Evolutionary conservation across 768 basidiomycete genomes (phyloP).

Genomic region (Russula griseocarnosa): DNA sequence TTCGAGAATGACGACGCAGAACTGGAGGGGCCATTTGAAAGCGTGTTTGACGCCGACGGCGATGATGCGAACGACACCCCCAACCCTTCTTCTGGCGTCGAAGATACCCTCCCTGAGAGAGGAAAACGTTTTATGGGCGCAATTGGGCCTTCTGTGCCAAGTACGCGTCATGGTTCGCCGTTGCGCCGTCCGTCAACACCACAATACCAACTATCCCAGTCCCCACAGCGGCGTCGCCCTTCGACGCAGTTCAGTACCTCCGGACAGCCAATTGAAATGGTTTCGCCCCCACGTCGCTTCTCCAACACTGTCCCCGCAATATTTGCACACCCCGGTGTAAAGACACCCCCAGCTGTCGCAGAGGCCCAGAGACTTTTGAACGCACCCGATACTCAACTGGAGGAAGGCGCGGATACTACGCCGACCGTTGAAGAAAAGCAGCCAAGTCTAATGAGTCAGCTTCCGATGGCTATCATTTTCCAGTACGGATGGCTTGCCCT

Average conservation of each 20-base stretch:
- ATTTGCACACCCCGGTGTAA: conserved; percentile 79
- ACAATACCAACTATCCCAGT: conserved; percentile 21
- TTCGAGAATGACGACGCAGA: conserved; percentile 50
- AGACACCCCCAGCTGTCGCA: conserved; percentile 67
- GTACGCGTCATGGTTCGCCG: conserved; percentile 16
- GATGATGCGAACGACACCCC: conserved; percentile 33
- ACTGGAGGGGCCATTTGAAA: conserved; percentile 30
- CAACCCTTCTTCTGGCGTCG: neutral
- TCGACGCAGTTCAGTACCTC: conserved; percentile 26
- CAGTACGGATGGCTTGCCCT: conserved; percentile 89
- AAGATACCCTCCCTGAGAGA: conserved; percentile 12
- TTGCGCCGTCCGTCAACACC: conserved; percentile 28
- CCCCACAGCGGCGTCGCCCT: conserved; percentile 18
- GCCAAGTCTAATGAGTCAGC: conserved; percentile 62
- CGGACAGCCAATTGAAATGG: conserved; percentile 33
- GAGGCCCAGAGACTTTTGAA: conserved; percentile 64
- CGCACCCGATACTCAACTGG: conserved; percentile 36
- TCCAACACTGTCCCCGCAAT: conserved; percentile 66
- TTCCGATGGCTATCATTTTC: conserved; percentile 80
- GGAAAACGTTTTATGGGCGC: conserved; percentile 6
- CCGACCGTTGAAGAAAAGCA: conserved; percentile 50
- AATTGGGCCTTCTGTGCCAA: conserved; percentile 17
- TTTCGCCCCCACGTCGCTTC: conserved; percentile 47
- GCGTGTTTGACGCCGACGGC: conserved; percentile 35
- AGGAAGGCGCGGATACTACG: conserved; percentile 35